A percentile compares a stretch with the other conserved stretches of the same genome.
phyloP scores from a whole-genome alignment of 108 stramenopile species.

The Ochromonas danica region DNA sequence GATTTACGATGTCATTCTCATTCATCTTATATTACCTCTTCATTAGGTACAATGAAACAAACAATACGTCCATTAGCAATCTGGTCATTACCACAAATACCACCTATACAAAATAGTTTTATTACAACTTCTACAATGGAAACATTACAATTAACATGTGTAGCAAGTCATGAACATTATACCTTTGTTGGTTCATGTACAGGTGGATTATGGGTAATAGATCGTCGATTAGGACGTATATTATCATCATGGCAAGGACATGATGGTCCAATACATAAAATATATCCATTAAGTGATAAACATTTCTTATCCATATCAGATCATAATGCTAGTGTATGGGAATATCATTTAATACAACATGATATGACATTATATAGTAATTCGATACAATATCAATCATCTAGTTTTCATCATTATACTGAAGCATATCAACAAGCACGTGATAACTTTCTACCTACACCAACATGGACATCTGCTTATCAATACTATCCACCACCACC shows the following conservation, averaged over 20 bases:
- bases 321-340: conserved; percentile 1
- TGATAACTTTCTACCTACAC: too few relatives aligned
- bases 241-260: conserved; percentile 29
- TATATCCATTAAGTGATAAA: conserved; percentile 19
- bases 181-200: conserved; percentile 16
- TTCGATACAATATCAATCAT: not conserved
- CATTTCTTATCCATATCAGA: conserved; percentile 9
- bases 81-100: conserved; percentile 1
- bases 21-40: not conserved
- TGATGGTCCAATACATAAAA: conserved; percentile 17
- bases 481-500: too few relatives aligned
- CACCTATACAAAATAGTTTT: not conserved
- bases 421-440: too few relatives aligned
- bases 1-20: not conserved
- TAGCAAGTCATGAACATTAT: conserved; percentile 16
- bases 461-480: too few relatives aligned
- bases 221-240: conserved; percentile 6
- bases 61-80: too few relatives aligned
- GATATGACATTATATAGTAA: not conserved
- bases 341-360: not conserved
- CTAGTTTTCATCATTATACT: too few relatives aligned
- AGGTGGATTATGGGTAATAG: conserved; percentile 9
- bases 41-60: too few relatives aligned
- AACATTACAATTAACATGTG: conserved; percentile 10
- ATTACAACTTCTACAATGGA: conserved; percentile 1